Conservation (phyloP, 192 early-diverging fungal genomes). For the Backusella tarrabulga region DNA sequence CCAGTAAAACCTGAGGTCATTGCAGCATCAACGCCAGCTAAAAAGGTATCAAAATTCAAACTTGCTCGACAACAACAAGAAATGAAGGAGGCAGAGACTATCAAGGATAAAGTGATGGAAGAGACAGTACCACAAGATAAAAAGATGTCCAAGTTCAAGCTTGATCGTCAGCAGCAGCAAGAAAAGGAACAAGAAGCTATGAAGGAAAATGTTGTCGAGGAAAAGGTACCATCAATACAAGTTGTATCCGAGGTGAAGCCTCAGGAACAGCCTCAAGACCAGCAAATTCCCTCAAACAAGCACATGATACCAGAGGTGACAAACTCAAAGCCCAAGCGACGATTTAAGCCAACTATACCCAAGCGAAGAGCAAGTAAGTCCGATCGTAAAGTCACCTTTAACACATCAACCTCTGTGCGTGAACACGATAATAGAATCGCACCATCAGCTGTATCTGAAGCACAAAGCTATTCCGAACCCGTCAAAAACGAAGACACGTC, state of each 20-base stretch:
- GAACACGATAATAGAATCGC: conserved; percentile 19
- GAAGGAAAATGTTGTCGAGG: not conserved
- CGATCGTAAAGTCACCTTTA: conserved; percentile 15
- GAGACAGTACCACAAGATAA: not conserved
- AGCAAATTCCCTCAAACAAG: not conserved
- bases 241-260: not conserved
- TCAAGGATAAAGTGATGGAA: not conserved
- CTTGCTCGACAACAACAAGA: conserved; percentile 13
- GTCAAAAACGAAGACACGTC: not conserved
- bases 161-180: not conserved
- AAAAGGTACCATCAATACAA: not conserved
- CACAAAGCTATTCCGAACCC: conserved; percentile 12
- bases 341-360: not conserved
- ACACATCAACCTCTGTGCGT: conserved; percentile 9
- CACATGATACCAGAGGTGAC: not conserved
- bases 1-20: not conserved
- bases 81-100: not conserved
- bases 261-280: not conserved
- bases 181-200: not conserved
- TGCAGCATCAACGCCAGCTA: conserved; percentile 5
- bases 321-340: not conserved
- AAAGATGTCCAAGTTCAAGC: conserved; percentile 13
- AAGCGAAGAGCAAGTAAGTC: not conserved
- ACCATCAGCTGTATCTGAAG: conserved; percentile 1
- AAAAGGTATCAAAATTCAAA: conserved; percentile 33